Base-by-base conservation (phyloP, 192 early-diverging fungal species). In the Podila epicladia region DNA sequence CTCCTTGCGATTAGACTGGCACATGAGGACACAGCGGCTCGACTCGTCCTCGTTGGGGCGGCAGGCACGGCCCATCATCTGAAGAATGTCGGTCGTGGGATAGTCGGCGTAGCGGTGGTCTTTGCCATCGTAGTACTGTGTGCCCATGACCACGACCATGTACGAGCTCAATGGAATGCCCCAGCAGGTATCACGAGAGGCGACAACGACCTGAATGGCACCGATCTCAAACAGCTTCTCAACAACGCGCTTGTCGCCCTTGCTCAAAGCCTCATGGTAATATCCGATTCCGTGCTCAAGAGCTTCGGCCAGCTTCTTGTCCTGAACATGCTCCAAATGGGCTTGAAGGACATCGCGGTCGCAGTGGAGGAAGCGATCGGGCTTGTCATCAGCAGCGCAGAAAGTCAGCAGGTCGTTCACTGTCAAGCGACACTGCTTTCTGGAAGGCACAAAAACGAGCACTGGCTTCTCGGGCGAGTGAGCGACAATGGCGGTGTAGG, bases 31-130 rank as follows among this genome's bases (percentile, higher is more conserved):
- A 67, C 96, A 97, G 26, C 87, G 83, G 2, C 93, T 96, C 49
- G 88, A 86, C 33, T 89, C 84, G 67, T 91, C 92, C 11, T 87
- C 69, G 19, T 78, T 67, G 32, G 93, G 92, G 7, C 90, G 83
- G 22, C 93, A 92, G 5, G 97, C 97, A 17, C 96, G 89, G 7
- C 98, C 98, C 92, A 98, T 95, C 98, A 99, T 99, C 84, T 99
- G 97, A 67, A 99, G 84, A 53, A 99, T 93, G 64, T 99, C 98
- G 1, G 96, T 94, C 26, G 98, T 94, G 11, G 94, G 88, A 77
- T 98, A 99, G 73, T 99, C 98, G 0, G 91, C 90, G 89, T 99
- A 99, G 12, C 96, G 91, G 75, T 99, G 97, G 77, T 97, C 95
- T 77, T 95, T 94, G 24, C 96, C 97, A 64, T 95, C 88, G 83